phyloP scores from a whole-genome alignment of 2,329 filamentous ascomycete species.

The Exophiala viscosa region DNA sequence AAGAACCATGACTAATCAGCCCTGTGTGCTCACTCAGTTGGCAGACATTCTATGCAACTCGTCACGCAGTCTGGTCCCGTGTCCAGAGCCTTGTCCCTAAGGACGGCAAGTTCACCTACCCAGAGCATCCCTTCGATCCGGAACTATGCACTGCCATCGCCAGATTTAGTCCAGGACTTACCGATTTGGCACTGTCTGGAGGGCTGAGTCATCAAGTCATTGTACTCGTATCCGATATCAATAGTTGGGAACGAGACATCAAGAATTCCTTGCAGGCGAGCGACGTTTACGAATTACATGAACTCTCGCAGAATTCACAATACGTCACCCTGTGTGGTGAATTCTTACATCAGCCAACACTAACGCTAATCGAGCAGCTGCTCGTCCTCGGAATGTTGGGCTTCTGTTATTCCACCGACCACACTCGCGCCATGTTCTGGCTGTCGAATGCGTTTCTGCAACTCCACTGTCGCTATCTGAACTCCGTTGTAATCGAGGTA shows the following conservation, averaged over 20 bases:
- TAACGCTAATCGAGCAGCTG: constrained; percentile 14
- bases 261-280: constrained; percentile 5
- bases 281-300: constrained; percentile 8
- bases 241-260: constrained; percentile 10
- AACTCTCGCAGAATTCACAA: constrained; percentile 7
- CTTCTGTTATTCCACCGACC: constrained; percentile 15
- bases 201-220: constrained; percentile 18
- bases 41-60: constrained; percentile 15
- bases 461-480: constrained; percentile 10
- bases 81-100: constrained; percentile 7
- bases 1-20: constrained; percentile 11
- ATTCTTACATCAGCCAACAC: constrained; percentile 9
- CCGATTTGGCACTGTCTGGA: constrained; percentile 13
- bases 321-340: constrained; percentile 15
- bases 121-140: constrained; percentile 16
- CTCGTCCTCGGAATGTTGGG: constrained; percentile 10
- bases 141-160: constrained; percentile 12
- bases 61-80: constrained; percentile 4
- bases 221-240: constrained; percentile 9
- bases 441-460: constrained; percentile 15
- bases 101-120: constrained; percentile 13
- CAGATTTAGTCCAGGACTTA: constrained; percentile 6
- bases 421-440: constrained; percentile 13
- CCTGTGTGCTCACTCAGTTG: constrained; percentile 5
- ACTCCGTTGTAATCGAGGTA: constrained; percentile 8